phyloP scores from a whole-genome alignment of 2,329 filamentous ascomycete genomes.

The Lomentospora prolificans region DNA sequence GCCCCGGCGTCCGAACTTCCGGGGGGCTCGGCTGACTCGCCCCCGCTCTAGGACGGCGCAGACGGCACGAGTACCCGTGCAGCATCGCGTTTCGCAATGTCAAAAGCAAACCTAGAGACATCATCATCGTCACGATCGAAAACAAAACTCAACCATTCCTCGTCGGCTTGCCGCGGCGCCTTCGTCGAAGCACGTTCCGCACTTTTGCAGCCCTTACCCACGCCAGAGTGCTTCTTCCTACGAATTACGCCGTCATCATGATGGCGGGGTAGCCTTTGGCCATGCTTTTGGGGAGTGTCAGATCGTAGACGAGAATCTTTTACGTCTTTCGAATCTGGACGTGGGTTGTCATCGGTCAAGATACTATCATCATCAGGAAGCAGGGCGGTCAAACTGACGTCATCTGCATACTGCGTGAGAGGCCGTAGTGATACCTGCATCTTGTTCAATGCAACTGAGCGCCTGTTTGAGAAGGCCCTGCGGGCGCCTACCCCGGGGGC shows the following conservation, averaged over 20 bases:
- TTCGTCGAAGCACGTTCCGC: background rate
- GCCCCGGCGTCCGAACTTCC: background rate
- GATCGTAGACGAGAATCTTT: background rate
- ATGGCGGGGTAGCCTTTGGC: background rate
- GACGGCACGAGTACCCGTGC: conserved; percentile 4
- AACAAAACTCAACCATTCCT: conserved; percentile 2
- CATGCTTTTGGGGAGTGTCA: background rate
- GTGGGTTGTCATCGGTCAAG: background rate
- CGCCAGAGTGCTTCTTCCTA: background rate
- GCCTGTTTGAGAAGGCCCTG: background rate
- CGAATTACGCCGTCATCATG: background rate
- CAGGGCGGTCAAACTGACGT: conserved; percentile 6
- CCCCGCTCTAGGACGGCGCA: background rate
- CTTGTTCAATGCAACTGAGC: background rate
- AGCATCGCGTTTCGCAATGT: background rate
- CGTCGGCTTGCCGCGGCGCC: background rate
- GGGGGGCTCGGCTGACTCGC: background rate
- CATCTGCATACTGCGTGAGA: background rate
- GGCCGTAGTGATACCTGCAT: background rate
- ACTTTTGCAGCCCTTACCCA: background rate
- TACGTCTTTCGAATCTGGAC: background rate
- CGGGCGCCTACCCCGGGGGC: background rate
- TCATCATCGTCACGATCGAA: background rate
- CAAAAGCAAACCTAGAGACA: background rate
- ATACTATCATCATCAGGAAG: background rate